Evolutionary conservation across 2,329 filamentous ascomycete genomes (phyloP).

Genomic region (Coniella vitis): DNA sequence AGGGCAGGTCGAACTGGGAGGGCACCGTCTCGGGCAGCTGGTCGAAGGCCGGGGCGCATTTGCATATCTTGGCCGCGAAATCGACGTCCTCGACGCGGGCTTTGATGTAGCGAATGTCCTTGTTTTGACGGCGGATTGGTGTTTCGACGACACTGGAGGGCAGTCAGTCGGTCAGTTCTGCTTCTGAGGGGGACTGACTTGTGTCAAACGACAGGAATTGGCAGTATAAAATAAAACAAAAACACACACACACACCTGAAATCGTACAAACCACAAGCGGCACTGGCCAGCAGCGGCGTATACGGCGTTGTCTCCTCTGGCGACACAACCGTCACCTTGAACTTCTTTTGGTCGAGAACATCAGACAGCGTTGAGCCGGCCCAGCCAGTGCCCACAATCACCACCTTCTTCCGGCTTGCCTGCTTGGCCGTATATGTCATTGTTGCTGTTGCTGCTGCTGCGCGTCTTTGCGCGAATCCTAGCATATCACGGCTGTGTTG

Average conservation of each 20-base stretch:
- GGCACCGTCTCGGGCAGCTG: neutral
- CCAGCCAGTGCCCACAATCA: constrained; percentile 11
- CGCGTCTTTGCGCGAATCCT: neutral
- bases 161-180: neutral
- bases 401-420: constrained; percentile 1
- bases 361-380: constrained; percentile 11
- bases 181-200: no score
- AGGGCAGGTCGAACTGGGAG: constrained; percentile 1
- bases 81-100: constrained; percentile 10
- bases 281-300: constrained; percentile 10
- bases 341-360: constrained; percentile 8
- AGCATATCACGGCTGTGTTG: neutral
- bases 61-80: constrained; percentile 7
- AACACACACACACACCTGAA: constrained; percentile 1
- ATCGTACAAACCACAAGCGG: constrained; percentile 10
- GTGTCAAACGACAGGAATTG: no score
- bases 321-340: constrained; percentile 10
- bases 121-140: constrained; percentile 6
- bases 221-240: no score
- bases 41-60: constrained; percentile 6
- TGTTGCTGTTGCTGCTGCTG: neutral
- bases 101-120: constrained; percentile 9
- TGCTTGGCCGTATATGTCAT: constrained; percentile 12
- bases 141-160: constrained; percentile 6
- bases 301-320: constrained; percentile 12